Evolutionary conservation across 257 asterid genomes (phyloP).

Genomic region (Pogostemon cablin): DNA sequence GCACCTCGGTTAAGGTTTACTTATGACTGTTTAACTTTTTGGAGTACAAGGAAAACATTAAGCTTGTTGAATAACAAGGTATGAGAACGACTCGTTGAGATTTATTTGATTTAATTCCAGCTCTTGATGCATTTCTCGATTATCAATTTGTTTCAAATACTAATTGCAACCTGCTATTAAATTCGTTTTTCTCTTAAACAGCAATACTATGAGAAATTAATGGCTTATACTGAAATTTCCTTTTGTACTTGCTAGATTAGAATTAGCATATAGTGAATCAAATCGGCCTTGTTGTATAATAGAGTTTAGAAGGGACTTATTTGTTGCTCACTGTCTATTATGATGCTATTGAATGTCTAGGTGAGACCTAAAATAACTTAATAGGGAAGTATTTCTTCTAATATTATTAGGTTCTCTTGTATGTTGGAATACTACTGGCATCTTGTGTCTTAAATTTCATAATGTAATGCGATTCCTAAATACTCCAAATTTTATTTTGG

Average conservation of each 20-base stretch:
- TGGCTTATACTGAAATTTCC: not conserved
- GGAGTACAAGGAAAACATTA: conserved; percentile 42
- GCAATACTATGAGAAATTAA: conserved; percentile 6
- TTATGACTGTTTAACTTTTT: conserved; percentile 38
- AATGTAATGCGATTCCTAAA: not conserved
- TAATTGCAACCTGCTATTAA: conserved; percentile 9
- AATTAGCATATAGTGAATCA: not conserved
- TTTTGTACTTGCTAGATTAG: not conserved
- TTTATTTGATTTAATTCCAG: conserved; percentile 31
- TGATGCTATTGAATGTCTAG: not conserved
- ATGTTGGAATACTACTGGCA: not conserved
- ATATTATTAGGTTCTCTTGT: not conserved
- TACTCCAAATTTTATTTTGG: not conserved
- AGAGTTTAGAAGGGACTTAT: not conserved
- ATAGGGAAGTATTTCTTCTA: not conserved
- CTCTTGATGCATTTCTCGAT: conserved; percentile 18
- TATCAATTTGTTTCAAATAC: conserved; percentile 20
- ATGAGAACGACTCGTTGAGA: conserved; percentile 31
- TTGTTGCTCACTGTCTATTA: not conserved
- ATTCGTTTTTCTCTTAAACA: conserved; percentile 2
- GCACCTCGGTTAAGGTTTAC: conserved; percentile 35
- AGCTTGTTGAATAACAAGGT: conserved; percentile 40
- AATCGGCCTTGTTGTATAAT: not conserved
- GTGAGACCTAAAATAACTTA: not conserved
- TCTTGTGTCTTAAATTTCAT: not conserved